These are phyloP conservation scores for Staphylotrichum tortipilum DNA, from an alignment of 495 filamentous ascomycete species.

Conservation along the genomic window DNA sequence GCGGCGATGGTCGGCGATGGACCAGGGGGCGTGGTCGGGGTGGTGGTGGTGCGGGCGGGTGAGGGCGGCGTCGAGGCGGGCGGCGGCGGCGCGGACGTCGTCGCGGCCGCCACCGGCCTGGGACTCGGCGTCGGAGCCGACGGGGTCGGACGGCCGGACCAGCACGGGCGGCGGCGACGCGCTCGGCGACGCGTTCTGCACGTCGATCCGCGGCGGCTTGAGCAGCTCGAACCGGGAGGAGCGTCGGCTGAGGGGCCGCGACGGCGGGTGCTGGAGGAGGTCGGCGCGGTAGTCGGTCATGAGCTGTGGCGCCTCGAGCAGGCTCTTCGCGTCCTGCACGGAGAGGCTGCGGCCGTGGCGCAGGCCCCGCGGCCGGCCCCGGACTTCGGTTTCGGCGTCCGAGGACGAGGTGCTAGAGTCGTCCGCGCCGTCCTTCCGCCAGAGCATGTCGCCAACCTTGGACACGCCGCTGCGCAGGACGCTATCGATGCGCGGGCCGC, in stretches of 20 bases:
- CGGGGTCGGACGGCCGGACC: slow-evolving; percentile 18
- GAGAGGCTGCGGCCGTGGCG: slow-evolving; percentile 16
- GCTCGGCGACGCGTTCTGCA: slow-evolving; percentile 42
- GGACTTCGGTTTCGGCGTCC: slow-evolving; percentile 31
- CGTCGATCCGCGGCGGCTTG: slow-evolving; percentile 54
- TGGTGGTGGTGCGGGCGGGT: slow-evolving; percentile 13
- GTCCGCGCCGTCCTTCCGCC: slow-evolving; percentile 38
- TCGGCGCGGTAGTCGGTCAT: slow-evolving; percentile 15
- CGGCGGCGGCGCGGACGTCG: slow-evolving; percentile 15
- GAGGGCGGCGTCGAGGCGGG: slow-evolving; percentile 22
- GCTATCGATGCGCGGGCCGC: slow-evolving; percentile 38
- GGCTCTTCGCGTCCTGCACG: slow-evolving; percentile 23
- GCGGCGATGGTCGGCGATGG: slow-evolving; percentile 55
- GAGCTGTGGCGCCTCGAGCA: slow-evolving; percentile 35
- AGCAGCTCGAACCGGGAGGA: slow-evolving; percentile 46
- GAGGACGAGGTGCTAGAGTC: slow-evolving; percentile 27
- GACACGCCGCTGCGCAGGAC: slow-evolving; percentile 41
- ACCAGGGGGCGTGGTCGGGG: slow-evolving; percentile 49
- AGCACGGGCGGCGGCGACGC: slow-evolving; percentile 26
- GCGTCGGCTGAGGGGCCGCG: slow-evolving; percentile 27
- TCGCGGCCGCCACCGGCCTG: slow-evolving; percentile 21
- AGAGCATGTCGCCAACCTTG: slow-evolving; percentile 41
- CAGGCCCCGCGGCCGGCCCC: slow-evolving; percentile 27
- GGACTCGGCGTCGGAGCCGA: slow-evolving; percentile 31
- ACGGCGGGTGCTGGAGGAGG: slow-evolving; percentile 15